Evolutionary conservation across 768 basidiomycete genomes (phyloP).

Genomic region (Phaffia tasmanica): DNA sequence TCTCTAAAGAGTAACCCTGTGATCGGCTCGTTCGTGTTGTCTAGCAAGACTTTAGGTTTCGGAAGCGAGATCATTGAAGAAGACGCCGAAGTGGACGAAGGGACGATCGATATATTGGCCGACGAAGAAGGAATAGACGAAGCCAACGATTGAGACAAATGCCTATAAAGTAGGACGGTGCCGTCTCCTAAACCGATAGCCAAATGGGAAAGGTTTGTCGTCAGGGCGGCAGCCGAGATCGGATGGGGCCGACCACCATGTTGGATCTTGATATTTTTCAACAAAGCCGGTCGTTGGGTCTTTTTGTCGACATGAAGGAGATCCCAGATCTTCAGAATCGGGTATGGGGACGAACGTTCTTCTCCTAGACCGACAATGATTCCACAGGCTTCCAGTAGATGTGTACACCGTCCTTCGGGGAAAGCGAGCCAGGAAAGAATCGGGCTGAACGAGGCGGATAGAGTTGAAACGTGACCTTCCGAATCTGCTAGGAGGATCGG

Average conservation of each 20-base stretch:
- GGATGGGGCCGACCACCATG: constrained; percentile 46
- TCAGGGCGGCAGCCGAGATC: constrained; percentile 70
- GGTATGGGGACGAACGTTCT: constrained; percentile 52
- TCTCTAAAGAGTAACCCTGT: constrained; percentile 84
- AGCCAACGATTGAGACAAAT: constrained; percentile 78
- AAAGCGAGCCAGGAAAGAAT: constrained; percentile 57
- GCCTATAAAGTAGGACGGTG: constrained; percentile 78
- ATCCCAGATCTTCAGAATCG: constrained; percentile 69
- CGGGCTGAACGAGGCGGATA: no score
- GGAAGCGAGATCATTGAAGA: constrained; percentile 63
- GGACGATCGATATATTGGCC: constrained; percentile 16
- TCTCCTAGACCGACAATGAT: constrained; percentile 83
- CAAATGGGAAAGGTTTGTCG: constrained; percentile 65
- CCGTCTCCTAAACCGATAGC: constrained; percentile 93
- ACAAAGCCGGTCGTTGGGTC: constrained; percentile 50
- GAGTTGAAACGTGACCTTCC: no score
- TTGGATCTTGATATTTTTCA: constrained; percentile 67
- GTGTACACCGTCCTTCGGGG: constrained; percentile 65
- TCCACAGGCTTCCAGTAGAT: constrained; percentile 70
- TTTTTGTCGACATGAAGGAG: constrained; percentile 59
- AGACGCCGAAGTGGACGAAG: background rate
- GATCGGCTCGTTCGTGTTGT: constrained; percentile 71
- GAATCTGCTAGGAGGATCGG: no score
- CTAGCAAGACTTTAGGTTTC: constrained; percentile 72
- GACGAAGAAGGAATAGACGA: constrained; percentile 41